Percentiles rank a stretch among this genome's conserved stretches.
These are phyloP conservation scores for Cnidoscolus chayamansa DNA, from an alignment of 441 rosid genomes.

Conservation along the genomic window DNA sequence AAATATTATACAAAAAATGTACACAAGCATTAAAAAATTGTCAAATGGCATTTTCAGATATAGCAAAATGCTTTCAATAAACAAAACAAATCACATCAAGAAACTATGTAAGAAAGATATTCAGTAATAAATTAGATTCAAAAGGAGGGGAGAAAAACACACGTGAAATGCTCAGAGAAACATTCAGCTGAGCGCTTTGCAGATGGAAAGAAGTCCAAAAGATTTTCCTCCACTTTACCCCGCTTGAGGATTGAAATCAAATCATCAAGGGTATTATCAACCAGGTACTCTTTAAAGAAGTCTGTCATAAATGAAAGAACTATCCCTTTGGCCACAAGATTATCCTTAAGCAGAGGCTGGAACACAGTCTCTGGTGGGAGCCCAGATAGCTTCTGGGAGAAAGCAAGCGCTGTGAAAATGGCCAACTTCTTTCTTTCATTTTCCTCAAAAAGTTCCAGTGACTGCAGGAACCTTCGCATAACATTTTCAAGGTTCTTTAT, in stretches of 20 bases:
- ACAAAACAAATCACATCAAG: not conserved
- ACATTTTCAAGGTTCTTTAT: conserved; percentile 98
- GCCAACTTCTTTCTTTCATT: conserved; percentile 98
- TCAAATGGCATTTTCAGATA: not conserved
- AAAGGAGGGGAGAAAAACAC: conserved; percentile 30
- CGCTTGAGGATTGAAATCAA: conserved; percentile 86
- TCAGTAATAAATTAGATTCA: not conserved
- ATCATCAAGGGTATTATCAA: conserved; percentile 94
- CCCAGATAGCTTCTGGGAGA: conserved; percentile 96
- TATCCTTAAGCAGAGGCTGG: conserved; percentile 95
- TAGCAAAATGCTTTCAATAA: not conserved
- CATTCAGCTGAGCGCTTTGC: conserved; percentile 82
- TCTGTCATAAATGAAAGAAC: conserved; percentile 89
- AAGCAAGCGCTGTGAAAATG: conserved; percentile 92
- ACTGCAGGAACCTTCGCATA: conserved; percentile 83
- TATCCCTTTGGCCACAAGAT: conserved; percentile 97
- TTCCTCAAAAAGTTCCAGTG: conserved; percentile 94
- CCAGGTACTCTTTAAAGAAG: conserved; percentile 93
- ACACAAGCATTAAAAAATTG: not conserved
- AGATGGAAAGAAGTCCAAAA: conserved; percentile 77
- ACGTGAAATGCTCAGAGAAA: conserved; percentile 97
- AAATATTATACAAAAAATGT: not conserved
- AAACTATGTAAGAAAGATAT: not conserved
- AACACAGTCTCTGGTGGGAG: conserved; percentile 95
- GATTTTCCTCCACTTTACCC: conserved; percentile 92